Conservation (phyloP, 805 yeast genomes). For the Nakazawaea wyomingensis region DNA sequence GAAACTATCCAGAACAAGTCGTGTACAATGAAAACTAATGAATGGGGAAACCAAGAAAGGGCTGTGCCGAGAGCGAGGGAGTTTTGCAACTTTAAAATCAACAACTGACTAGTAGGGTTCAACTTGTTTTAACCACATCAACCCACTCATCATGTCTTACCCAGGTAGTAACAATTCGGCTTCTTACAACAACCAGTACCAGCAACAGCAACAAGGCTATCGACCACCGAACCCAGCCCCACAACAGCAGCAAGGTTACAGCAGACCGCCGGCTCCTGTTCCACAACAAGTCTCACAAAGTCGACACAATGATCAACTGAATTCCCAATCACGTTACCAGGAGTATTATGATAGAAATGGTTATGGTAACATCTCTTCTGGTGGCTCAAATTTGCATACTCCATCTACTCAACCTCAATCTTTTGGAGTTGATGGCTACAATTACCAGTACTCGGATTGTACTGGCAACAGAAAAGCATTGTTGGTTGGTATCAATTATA, state of each 20-base stretch:
- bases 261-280: slow-evolving; percentile 13
- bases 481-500: slow-evolving; percentile 66
- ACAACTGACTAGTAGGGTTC: too few species aligned
- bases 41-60: too few species aligned
- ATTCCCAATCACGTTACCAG: slow-evolving; percentile 15
- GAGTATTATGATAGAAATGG: slow-evolving; percentile 10
- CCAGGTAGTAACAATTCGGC: slow-evolving; percentile 7
- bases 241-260: slow-evolving; percentile 44
- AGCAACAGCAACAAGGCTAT: slow-evolving; percentile 15
- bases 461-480: slow-evolving; percentile 64
- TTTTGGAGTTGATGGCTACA: slow-evolving; percentile 23
- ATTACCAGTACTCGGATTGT: slow-evolving; percentile 59
- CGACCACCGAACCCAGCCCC: slow-evolving; percentile 15
- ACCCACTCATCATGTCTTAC: slow-evolving; percentile 2
- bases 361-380: slow-evolving; percentile 8
- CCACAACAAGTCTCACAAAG: slow-evolving; percentile 8
- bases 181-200: slow-evolving; percentile 4
- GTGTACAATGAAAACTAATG: too few species aligned
- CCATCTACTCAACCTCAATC: slow-evolving; percentile 17
- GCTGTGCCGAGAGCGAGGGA: too few species aligned
- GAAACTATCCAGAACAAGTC: too few species aligned
- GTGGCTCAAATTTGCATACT: slow-evolving; percentile 6
- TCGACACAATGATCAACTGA: slow-evolving; percentile 14
- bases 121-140: too few species aligned
- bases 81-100: background rate